Percentiles rank a stretch among this genome's conserved stretches.
These are phyloP conservation scores for Xylaria sp. DNA, from an alignment of 2,329 filamentous ascomycete genomes.

Conservation along the genomic window DNA sequence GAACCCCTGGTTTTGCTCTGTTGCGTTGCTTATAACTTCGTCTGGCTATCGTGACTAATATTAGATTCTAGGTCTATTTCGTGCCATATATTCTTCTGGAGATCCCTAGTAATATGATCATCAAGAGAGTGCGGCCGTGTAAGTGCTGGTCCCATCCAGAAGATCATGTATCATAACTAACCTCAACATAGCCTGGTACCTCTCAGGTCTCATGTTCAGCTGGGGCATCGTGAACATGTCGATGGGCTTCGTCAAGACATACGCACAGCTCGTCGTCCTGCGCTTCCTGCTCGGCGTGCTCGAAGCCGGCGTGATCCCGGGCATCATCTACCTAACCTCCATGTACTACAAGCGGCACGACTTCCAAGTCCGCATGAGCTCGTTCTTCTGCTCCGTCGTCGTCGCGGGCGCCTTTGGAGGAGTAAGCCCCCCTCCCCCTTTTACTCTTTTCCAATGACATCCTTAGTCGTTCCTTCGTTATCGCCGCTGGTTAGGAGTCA, in stretches of 20 bases:
- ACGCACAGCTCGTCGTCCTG: constrained; percentile 54
- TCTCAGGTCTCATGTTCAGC: constrained; percentile 54
- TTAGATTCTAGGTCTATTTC: constrained; percentile 49
- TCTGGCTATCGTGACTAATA: too few relatives aligned
- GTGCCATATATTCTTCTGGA: constrained; percentile 59
- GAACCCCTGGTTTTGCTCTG: neutral
- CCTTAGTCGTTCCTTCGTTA: too few relatives aligned
- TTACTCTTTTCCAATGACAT: too few relatives aligned
- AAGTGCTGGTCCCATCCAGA: constrained; percentile 24
- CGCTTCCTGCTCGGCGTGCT: constrained; percentile 59
- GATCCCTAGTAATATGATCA: constrained; percentile 58
- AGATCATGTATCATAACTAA: neutral
- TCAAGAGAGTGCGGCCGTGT: constrained; percentile 56
- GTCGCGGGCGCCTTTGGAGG: constrained; percentile 58
- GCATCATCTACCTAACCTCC: constrained; percentile 59
- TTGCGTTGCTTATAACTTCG: neutral
- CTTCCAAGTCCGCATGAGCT: constrained; percentile 58
- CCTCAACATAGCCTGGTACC: constrained; percentile 43
- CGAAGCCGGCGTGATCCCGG: constrained; percentile 60
- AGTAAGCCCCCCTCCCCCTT: constrained; percentile 37
- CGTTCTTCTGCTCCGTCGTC: constrained; percentile 57
- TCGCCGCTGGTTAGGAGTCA: too few relatives aligned
- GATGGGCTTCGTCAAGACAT: constrained; percentile 58
- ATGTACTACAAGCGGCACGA: constrained; percentile 63
- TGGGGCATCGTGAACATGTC: constrained; percentile 61